These are phyloP conservation scores for Arthrinium phaeospermum DNA, from an alignment of 2,329 filamentous ascomycete genomes.

Conservation along the genomic window DNA sequence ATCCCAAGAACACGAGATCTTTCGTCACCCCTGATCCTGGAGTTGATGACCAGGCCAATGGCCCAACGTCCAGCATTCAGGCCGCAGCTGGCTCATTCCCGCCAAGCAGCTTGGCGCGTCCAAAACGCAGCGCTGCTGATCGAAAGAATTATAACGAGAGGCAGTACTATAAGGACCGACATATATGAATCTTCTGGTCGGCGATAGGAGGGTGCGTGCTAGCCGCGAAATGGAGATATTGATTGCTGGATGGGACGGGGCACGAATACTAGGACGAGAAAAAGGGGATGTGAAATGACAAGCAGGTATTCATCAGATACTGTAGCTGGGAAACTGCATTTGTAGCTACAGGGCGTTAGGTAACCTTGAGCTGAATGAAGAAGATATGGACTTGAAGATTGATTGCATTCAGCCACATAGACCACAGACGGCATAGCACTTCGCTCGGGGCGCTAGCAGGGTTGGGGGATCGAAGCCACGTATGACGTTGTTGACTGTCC, in stretches of 20 bases:
- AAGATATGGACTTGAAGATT: background rate
- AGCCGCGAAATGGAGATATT: background rate
- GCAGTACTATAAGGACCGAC: background rate
- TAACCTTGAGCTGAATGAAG: background rate
- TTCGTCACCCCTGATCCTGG: background rate
- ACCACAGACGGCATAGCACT: background rate
- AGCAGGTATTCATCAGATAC: background rate
- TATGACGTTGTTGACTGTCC: conserved; percentile 28
- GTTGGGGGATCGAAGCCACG: conserved; percentile 21
- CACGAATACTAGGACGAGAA: background rate
- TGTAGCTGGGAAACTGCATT: background rate
- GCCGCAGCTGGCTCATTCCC: background rate
- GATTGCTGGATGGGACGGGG: background rate
- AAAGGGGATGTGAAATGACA: background rate
- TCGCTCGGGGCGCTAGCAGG: background rate
- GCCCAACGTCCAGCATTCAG: background rate
- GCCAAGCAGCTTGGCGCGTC: background rate
- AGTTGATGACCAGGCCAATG: background rate
- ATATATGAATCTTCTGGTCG: background rate
- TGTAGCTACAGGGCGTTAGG: background rate
- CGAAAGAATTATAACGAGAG: background rate
- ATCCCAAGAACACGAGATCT: background rate
- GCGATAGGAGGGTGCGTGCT: background rate
- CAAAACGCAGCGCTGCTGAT: background rate
- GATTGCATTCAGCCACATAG: conserved; percentile 4